Conservation (phyloP, 2,329 filamentous ascomycete species). For the Trichoderma harzianum region DNA sequence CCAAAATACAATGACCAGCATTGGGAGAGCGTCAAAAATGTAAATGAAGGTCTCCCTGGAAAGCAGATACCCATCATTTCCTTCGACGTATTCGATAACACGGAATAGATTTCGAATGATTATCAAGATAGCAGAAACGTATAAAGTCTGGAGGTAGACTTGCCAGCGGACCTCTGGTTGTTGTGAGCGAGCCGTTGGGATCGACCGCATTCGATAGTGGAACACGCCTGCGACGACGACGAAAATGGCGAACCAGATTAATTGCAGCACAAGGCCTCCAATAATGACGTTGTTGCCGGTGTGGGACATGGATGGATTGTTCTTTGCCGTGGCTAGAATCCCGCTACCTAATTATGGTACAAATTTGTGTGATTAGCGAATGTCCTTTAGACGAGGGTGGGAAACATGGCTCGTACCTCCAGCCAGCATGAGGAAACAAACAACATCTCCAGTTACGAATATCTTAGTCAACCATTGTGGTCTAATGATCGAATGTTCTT, state of each 20-base stretch:
- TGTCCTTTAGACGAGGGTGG: neutral
- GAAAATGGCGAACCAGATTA: constrained; percentile 57
- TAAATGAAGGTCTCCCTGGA: constrained; percentile 42
- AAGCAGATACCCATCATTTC: constrained; percentile 39
- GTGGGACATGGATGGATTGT: constrained; percentile 19
- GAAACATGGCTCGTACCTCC: neutral
- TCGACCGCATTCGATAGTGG: constrained; percentile 36
- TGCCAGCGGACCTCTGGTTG: constrained; percentile 30
- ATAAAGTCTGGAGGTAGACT: constrained; percentile 35
- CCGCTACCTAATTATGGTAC: neutral
- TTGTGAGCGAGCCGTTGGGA: neutral
- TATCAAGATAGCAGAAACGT: constrained; percentile 38
- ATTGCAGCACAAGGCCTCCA: constrained; percentile 53
- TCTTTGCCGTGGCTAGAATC: neutral
- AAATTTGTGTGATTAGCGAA: neutral
- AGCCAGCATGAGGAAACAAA: constrained; percentile 41
- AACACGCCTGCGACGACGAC: constrained; percentile 46
- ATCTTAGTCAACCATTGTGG: constrained; percentile 47
- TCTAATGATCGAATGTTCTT: constrained; percentile 33
- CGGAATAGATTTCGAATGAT: constrained; percentile 44
- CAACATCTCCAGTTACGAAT: constrained; percentile 53
- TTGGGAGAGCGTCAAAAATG: constrained; percentile 37
- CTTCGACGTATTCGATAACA: constrained; percentile 46
- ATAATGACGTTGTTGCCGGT: constrained; percentile 53
- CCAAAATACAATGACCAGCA: constrained; percentile 24